Conservation (phyloP, 371 early-diverging fungal species). For the Haplosporangium sp. region DNA sequence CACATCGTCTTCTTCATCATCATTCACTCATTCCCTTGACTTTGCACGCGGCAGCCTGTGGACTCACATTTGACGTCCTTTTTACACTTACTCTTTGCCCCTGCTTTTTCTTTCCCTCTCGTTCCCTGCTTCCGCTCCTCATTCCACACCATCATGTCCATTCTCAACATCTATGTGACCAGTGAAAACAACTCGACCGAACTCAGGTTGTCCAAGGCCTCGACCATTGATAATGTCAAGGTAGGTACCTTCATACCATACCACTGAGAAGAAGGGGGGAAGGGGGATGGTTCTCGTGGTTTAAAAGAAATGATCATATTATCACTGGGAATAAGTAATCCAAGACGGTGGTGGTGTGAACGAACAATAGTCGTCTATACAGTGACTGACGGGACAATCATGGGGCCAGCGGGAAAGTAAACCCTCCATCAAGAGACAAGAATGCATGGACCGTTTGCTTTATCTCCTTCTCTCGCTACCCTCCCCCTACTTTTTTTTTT, state of each 20-base stretch:
- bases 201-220: constrained; percentile 82
- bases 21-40: neutral
- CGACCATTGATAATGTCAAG: constrained; percentile 79
- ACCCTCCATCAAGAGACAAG: neutral
- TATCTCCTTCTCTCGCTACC: neutral
- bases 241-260: constrained; percentile 50
- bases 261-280: neutral
- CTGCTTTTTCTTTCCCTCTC: neutral
- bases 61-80: neutral
- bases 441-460: constrained; percentile 5
- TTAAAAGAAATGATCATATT: neutral
- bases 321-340: neutral
- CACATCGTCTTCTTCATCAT: neutral
- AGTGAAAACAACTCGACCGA: constrained; percentile 78
- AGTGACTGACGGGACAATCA: constrained; percentile 12
- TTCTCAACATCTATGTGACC: constrained; percentile 81
- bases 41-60: too few relatives aligned
- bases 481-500: neutral
- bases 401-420: constrained; percentile 14
- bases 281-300: neutral
- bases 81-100: neutral
- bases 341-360: neutral
- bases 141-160: constrained; percentile 58
- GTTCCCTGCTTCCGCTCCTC: too few relatives aligned
- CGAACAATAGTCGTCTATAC: neutral